Evolutionary conservation across 2,329 filamentous ascomycete species (phyloP).

Genomic region (Talaromyces sp.): DNA sequence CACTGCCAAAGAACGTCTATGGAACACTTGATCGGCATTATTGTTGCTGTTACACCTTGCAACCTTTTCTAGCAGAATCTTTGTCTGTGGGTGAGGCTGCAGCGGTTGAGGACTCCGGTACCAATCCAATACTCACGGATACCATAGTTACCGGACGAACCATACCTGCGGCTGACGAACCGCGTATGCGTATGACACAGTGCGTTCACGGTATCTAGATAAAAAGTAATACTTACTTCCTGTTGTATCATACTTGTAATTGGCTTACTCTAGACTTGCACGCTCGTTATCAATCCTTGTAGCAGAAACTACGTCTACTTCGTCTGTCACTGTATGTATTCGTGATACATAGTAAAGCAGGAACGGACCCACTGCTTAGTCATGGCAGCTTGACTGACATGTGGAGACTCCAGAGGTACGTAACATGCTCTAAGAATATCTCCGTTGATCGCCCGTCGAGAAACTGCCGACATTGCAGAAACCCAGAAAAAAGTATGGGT

Average conservation of each 20-base stretch:
- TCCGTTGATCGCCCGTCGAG: neutral
- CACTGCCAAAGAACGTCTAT: neutral
- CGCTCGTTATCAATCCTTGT: no score
- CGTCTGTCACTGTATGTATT: no score
- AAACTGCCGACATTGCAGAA: neutral
- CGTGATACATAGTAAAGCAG: neutral
- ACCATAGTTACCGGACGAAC: neutral
- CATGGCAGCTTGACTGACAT: neutral
- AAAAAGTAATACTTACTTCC: neutral
- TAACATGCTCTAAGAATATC: no score
- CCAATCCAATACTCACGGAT: neutral
- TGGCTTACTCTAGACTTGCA: no score
- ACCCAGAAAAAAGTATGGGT: neutral
- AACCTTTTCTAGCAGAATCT: no score
- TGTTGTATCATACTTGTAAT: no score
- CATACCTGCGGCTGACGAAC: neutral
- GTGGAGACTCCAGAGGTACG: no score
- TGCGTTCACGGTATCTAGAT: neutral
- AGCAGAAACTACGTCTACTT: no score
- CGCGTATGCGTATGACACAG: neutral
- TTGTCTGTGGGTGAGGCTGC: neutral
- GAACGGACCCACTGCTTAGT: neutral
- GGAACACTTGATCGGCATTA: neutral
- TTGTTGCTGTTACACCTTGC: no score
- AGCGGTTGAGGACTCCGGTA: neutral